Evolutionary conservation across 768 basidiomycete genomes (phyloP).

Genomic region (Pleurotus tuoliensis): DNA sequence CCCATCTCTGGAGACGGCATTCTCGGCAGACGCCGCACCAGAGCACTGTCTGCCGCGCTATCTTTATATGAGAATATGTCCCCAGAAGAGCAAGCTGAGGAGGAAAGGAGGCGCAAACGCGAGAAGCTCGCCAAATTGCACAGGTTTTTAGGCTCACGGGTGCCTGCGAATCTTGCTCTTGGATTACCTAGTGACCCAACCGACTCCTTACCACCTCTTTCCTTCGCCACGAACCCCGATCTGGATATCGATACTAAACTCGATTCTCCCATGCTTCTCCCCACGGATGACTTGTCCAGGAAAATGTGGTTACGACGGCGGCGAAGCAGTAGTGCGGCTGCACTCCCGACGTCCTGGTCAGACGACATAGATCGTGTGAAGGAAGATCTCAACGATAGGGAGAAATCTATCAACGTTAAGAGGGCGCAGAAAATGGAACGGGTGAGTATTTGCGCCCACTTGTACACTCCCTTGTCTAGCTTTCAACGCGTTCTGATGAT

Average conservation of each 20-base stretch:
- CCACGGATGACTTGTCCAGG: constrained; percentile 25
- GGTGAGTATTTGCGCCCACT: constrained; percentile 35
- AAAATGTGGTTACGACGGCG: constrained; percentile 45
- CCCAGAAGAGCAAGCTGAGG: constrained; percentile 53
- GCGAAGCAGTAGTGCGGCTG: constrained; percentile 51
- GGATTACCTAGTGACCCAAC: constrained; percentile 34
- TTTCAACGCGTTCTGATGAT: constrained; percentile 7
- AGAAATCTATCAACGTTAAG: constrained; percentile 77
- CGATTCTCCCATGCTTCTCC: constrained; percentile 16
- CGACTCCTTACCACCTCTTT: constrained; percentile 16
- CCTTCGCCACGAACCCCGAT: constrained; percentile 24
- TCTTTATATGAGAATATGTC: constrained; percentile 47
- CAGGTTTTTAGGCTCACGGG: constrained; percentile 80
- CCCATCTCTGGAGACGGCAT: constrained; percentile 13
- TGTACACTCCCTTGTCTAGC: not conserved
- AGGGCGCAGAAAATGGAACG: constrained; percentile 87
- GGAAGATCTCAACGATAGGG: constrained; percentile 65
- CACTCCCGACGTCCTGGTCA: constrained; percentile 43
- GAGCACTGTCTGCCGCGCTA: constrained; percentile 35
- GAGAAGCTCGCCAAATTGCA: constrained; percentile 79
- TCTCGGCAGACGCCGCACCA: constrained; percentile 20
- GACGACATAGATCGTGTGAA: constrained; percentile 60
- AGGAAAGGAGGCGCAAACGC: constrained; percentile 63
- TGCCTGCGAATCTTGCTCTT: constrained; percentile 66
- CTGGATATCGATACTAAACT: constrained; percentile 13